Percentiles rank a stretch among this genome's conserved stretches.
phyloP scores from a whole-genome alignment of 2,329 filamentous ascomycete genomes.

The Aspergillus pseudotamarii region DNA sequence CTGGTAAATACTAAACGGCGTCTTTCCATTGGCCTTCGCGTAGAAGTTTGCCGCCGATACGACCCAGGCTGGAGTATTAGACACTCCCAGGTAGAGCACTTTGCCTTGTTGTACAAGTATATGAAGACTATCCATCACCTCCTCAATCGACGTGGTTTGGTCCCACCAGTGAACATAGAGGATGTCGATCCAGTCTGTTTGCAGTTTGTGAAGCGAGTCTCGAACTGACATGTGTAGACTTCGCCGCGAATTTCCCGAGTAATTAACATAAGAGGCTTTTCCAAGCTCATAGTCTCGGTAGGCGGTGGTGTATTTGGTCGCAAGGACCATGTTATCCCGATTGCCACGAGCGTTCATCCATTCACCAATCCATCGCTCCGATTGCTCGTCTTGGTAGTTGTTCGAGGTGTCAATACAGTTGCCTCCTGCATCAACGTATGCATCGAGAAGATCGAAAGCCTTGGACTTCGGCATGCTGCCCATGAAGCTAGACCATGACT shows the following conservation, averaged over 20 bases:
- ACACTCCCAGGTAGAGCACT: slow-evolving; percentile 46
- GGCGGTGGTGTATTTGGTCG: slow-evolving; percentile 65
- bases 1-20: slow-evolving; percentile 44
- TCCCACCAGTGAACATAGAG: slow-evolving; percentile 61
- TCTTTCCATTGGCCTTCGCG: slow-evolving; percentile 42
- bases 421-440: slow-evolving; percentile 65
- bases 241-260: slow-evolving; percentile 48
- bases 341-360: slow-evolving; percentile 68
- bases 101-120: slow-evolving; percentile 43
- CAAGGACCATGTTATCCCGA: slow-evolving; percentile 69
- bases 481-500: slow-evolving; percentile 55
- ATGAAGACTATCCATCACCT: slow-evolving; percentile 43
- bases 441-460: slow-evolving; percentile 68
- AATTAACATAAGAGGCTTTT: slow-evolving; percentile 36
- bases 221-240: slow-evolving; percentile 47
- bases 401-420: slow-evolving; percentile 76
- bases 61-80: slow-evolving; percentile 46
- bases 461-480: slow-evolving; percentile 62
- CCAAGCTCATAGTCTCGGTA: slow-evolving; percentile 57
- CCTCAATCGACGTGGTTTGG: slow-evolving; percentile 41
- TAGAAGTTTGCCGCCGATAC: slow-evolving; percentile 44
- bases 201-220: slow-evolving; percentile 52
- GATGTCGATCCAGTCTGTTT: slow-evolving; percentile 57
- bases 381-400: slow-evolving; percentile 68
- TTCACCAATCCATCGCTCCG: slow-evolving; percentile 68